Conservation (phyloP, 352 stramenopile species). For the Globisporangium acanthophoron region DNA sequence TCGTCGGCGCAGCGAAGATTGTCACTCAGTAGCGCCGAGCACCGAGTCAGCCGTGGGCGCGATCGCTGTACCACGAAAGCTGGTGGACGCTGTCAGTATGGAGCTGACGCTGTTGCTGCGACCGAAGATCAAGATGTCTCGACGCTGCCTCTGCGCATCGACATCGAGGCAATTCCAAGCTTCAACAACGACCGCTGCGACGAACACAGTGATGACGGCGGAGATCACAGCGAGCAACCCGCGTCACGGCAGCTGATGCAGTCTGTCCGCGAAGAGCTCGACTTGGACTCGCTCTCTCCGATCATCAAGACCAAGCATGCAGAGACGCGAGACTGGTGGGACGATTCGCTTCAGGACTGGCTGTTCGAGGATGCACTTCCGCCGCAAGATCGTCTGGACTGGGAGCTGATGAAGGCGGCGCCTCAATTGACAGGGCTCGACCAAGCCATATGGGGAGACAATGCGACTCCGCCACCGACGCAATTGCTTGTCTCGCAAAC, state of each 20-base stretch:
- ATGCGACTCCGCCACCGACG: background rate
- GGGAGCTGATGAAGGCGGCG: slow-evolving; percentile 26
- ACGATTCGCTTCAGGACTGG: slow-evolving; percentile 41
- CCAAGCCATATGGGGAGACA: slow-evolving; percentile 5
- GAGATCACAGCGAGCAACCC: background rate
- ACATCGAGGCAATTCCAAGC: slow-evolving; percentile 2
- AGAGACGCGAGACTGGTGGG: slow-evolving; percentile 24
- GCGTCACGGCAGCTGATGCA: background rate
- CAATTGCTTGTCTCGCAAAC: background rate
- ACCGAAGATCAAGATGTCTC: background rate
- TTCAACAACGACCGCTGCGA: background rate
- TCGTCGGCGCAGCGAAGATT: background rate
- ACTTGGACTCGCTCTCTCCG: background rate
- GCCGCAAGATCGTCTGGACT: slow-evolving; percentile 34
- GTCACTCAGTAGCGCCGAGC: background rate
- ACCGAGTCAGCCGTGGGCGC: background rate
- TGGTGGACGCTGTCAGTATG: too few relatives aligned
- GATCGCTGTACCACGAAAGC: background rate
- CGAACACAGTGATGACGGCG: background rate
- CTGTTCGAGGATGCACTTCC: slow-evolving; percentile 30
- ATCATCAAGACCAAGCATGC: slow-evolving; percentile 13
- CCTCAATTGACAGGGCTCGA: background rate
- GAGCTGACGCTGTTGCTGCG: background rate
- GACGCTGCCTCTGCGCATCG: background rate
- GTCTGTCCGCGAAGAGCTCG: slow-evolving; percentile 19